phyloP scores from a whole-genome alignment of 345 rosid genomes.

The Isatis tinctoria region DNA sequence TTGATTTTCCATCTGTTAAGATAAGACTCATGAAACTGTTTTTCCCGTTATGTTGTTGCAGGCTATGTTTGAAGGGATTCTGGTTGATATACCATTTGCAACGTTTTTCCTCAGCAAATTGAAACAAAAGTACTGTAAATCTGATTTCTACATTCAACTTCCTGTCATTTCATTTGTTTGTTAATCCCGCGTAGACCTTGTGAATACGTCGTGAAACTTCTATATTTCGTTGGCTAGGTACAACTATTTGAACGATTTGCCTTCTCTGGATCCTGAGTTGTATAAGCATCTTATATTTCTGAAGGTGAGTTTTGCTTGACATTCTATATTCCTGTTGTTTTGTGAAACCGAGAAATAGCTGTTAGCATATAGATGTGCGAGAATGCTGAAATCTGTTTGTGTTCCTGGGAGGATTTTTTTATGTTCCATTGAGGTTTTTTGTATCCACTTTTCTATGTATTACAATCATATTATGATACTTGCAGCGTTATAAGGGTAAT shows the following conservation, averaged over 20 bases:
- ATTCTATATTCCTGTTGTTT: slow-evolving; percentile 7
- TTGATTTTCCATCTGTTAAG: no score
- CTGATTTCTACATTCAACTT: slow-evolving; percentile 9
- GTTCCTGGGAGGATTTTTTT: neutral
- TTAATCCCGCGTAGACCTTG: neutral
- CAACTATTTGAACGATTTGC: slow-evolving; percentile 94
- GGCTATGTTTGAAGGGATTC: slow-evolving; percentile 99
- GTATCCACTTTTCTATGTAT: no score
- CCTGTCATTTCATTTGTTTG: slow-evolving; percentile 2
- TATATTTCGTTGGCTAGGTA: slow-evolving; percentile 46
- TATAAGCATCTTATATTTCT: slow-evolving; percentile 96
- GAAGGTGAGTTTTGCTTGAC: slow-evolving; percentile 50
- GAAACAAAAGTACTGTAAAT: slow-evolving; percentile 65
- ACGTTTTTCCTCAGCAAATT: slow-evolving; percentile 99
- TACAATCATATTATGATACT: no score
- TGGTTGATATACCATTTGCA: slow-evolving; percentile 97
- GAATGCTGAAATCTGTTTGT: neutral
- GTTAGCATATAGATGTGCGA: slow-evolving; percentile 5
- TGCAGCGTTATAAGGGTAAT: slow-evolving; percentile 85
- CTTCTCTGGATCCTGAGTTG: slow-evolving; percentile 92
- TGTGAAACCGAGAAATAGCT: slow-evolving; percentile 9
- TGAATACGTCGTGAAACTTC: slow-evolving; percentile 7
- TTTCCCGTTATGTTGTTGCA: slow-evolving; percentile 35
- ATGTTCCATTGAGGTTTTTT: neutral
- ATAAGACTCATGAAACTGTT: neutral